A percentile compares a stretch with the other conserved stretches of the same genome.
These are phyloP conservation scores for Tolypocladium cylindrosporum DNA, from an alignment of 2,329 filamentous ascomycete species.

Conservation along the genomic window DNA sequence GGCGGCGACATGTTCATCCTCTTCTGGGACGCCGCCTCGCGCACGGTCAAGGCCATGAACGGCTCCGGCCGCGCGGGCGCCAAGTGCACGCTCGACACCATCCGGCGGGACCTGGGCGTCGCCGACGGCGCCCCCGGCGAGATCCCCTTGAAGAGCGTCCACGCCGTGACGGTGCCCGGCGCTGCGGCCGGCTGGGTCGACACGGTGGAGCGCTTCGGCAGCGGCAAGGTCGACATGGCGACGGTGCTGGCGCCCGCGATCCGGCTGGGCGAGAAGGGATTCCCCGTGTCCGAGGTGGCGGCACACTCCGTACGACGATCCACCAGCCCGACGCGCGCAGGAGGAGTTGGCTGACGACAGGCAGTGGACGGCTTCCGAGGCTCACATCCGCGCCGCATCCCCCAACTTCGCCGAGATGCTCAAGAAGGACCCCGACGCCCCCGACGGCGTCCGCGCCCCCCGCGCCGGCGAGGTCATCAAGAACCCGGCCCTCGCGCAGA, in stretches of 20 bases:
- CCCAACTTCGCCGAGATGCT: constrained; percentile 84
- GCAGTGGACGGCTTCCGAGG: constrained; percentile 64
- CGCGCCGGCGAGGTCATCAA: constrained; percentile 78
- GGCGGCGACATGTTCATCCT: constrained; percentile 97
- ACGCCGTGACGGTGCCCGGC: constrained; percentile 80
- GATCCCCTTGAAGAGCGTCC: constrained; percentile 68
- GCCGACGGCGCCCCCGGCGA: constrained; percentile 41
- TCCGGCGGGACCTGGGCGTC: constrained; percentile 61
- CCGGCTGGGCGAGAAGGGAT: constrained; percentile 76
- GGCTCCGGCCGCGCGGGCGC: constrained; percentile 78
- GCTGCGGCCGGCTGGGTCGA: constrained; percentile 92
- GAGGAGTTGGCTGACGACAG: not conserved
- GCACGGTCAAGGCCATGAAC: constrained; percentile 78
- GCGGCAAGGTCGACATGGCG: constrained; percentile 66
- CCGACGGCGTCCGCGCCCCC: constrained; percentile 65
- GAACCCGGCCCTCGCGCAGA: constrained; percentile 70
- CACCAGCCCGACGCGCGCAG: accelerated
- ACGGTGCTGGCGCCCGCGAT: constrained; percentile 78
- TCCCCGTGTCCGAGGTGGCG: constrained; percentile 76
- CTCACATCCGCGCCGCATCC: constrained; percentile 58
- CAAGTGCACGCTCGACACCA: constrained; percentile 57
- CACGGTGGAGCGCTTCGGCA: constrained; percentile 78
- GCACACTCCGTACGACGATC: constrained; percentile 49
- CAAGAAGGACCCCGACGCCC: constrained; percentile 60
- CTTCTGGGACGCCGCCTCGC: constrained; percentile 75